A percentile compares a stretch with the other conserved stretches of the same genome.
Conservation (phyloP, 164 flowering plant species). For the Vitis amurensis region DNA sequence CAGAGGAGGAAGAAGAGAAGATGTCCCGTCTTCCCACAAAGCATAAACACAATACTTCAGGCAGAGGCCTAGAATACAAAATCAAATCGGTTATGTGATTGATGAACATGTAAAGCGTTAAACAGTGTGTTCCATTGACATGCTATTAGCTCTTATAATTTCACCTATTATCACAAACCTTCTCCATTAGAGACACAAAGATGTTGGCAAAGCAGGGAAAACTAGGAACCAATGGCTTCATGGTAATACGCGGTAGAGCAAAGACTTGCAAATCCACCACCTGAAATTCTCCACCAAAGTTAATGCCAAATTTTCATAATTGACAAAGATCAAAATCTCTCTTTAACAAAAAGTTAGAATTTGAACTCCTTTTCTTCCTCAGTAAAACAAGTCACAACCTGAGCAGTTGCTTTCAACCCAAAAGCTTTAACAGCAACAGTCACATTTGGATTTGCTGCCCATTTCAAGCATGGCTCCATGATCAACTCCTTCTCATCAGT, state of each 20-base stretch:
- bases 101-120: no score
- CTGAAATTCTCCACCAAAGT: constrained; percentile 33
- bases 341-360: background rate
- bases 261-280: constrained; percentile 92
- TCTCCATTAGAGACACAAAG: constrained; percentile 86
- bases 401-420: constrained; percentile 81
- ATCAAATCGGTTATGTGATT: no score
- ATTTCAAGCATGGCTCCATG: constrained; percentile 86
- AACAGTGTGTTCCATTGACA: no score
- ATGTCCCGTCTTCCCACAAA: no score
- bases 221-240: constrained; percentile 92
- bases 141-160: no score
- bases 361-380: background rate
- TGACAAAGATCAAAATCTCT: no score
- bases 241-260: constrained; percentile 82
- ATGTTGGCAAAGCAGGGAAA: constrained; percentile 95
- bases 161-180: constrained; percentile 42
- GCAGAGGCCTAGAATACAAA: no score
- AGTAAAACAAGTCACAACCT: constrained; percentile 27
- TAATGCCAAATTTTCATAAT: no score
- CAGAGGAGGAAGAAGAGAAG: no score
- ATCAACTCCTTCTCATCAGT: constrained; percentile 97
- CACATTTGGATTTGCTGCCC: constrained; percentile 97
- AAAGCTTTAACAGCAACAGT: constrained; percentile 75
- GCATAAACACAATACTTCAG: no score